Evolutionary conservation across 163 green algal genomes (phyloP).

Genomic region (Coccomyxa subellipsoidea): DNA sequence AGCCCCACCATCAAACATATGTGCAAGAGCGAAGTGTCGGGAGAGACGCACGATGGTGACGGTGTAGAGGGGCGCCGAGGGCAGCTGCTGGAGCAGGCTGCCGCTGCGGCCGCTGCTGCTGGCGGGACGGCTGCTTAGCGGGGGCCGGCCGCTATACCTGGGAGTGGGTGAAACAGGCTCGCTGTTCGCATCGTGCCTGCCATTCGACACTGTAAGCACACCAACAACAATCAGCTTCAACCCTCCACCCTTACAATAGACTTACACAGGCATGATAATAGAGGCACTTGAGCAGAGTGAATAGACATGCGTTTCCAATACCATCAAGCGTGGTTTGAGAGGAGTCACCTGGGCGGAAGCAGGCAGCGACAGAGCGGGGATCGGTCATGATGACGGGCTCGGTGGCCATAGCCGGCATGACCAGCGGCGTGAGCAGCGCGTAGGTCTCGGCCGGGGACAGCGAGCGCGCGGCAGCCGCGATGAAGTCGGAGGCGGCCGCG

Average conservation of each 20-base stretch:
- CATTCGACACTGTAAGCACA: not conserved
- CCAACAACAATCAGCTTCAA: not conserved
- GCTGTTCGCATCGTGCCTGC: not conserved
- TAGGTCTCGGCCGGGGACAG: constrained; percentile 60
- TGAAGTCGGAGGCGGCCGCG: constrained; percentile 50
- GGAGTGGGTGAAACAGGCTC: not conserved
- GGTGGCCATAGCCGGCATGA: constrained; percentile 22
- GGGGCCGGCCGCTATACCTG: not conserved
- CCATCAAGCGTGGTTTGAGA: not conserved
- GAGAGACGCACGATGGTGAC: not conserved
- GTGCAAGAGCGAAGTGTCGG: no score
- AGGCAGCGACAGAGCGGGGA: constrained; percentile 16
- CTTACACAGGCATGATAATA: not conserved
- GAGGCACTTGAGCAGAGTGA: no score
- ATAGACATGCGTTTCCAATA: no score
- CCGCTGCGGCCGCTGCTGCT: not conserved
- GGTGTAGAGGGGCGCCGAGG: not conserved
- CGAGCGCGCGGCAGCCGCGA: constrained; percentile 45
- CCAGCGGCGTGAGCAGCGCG: constrained; percentile 59
- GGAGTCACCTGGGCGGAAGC: constrained; percentile 3
- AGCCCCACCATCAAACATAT: no score
- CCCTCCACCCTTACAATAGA: not conserved
- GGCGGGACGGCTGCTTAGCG: not conserved
- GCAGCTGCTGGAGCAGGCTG: not conserved
- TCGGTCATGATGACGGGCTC: constrained; percentile 21